These are phyloP conservation scores for Sordariomycetes sp. DNA, from an alignment of 2,329 filamentous ascomycete genomes.

Conservation along the genomic window DNA sequence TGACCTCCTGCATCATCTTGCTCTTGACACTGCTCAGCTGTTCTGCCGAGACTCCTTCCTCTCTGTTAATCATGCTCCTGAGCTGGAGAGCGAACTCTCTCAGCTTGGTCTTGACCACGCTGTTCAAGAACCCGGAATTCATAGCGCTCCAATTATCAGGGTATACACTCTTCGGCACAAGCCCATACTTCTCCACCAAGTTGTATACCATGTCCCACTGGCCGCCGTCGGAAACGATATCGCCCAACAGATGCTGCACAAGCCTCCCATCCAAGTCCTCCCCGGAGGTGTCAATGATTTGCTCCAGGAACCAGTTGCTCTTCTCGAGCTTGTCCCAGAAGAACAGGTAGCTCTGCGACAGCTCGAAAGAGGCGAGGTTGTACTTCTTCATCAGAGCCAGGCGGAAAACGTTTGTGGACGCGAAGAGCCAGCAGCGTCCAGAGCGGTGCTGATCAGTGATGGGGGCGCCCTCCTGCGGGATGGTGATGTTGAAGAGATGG, in stretches of 20 bases:
- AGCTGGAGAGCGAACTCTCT: conserved; percentile 75
- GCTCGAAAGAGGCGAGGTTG: conserved; percentile 67
- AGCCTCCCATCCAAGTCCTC: conserved; percentile 65
- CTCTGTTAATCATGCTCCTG: conserved; percentile 39
- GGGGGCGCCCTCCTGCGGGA: conserved; percentile 71
- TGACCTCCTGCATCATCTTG: conserved; percentile 70
- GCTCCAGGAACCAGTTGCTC: conserved; percentile 81
- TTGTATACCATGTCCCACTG: conserved; percentile 93
- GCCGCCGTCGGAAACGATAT: conserved; percentile 70
- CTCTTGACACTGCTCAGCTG: conserved; percentile 47
- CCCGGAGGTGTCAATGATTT: conserved; percentile 64
- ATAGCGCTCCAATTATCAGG: conserved; percentile 75
- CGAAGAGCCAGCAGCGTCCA: conserved; percentile 87
- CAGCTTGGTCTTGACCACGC: conserved; percentile 71
- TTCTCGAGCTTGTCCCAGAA: conserved; percentile 96
- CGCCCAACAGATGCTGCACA: conserved; percentile 58
- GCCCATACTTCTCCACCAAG: conserved; percentile 75
- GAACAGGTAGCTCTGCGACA: conserved; percentile 83
- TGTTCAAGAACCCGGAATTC: conserved; percentile 61
- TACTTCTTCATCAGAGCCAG: conserved; percentile 82
- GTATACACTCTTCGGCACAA: conserved; percentile 75
- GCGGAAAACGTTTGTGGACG: conserved; percentile 83
- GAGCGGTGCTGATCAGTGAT: conserved; percentile 78
- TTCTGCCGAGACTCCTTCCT: conserved; percentile 18
- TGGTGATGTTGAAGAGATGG: conserved; percentile 76